Evolutionary conservation across 1,284 basidiomycete genomes (phyloP).

Genomic region (Phellinidium pouzarii): DNA sequence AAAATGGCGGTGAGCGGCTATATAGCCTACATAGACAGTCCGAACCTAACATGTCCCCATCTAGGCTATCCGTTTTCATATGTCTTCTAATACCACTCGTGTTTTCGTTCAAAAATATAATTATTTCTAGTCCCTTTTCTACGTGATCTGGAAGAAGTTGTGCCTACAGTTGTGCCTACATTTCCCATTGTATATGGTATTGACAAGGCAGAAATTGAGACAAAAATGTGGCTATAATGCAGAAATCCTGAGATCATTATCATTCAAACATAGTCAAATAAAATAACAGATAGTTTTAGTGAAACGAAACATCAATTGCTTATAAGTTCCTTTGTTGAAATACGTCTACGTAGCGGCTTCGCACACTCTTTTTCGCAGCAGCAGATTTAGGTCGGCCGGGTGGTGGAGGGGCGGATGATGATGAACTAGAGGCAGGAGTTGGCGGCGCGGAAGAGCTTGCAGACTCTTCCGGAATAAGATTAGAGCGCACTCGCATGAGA

Average conservation of each 20-base stretch:
- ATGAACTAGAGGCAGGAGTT: constrained; percentile 30
- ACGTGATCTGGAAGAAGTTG: too few species aligned
- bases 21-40: constrained; percentile 1
- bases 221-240: not conserved
- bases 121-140: not conserved
- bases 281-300: constrained; percentile 11
- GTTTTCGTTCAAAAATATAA: not conserved
- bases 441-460: constrained; percentile 25
- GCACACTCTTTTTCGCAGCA: constrained; percentile 64
- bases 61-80: constrained; percentile 69
- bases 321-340: constrained; percentile 44
- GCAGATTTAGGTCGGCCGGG: constrained; percentile 52
- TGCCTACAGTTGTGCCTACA: too few species aligned
- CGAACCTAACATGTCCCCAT: constrained; percentile 9
- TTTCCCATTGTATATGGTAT: too few species aligned
- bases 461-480: constrained; percentile 47
- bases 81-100: constrained; percentile 8
- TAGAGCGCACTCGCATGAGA: constrained; percentile 56
- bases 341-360: constrained; percentile 84
- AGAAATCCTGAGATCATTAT: not conserved
- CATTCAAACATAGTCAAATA: constrained; percentile 6
- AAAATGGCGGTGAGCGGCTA: constrained; percentile 68
- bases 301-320: not conserved
- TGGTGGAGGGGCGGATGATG: constrained; percentile 37
- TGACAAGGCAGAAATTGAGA: not conserved